Evolutionary conservation across 177 flowering plant species (phyloP).

Genomic region (Vitis hybrid): DNA sequence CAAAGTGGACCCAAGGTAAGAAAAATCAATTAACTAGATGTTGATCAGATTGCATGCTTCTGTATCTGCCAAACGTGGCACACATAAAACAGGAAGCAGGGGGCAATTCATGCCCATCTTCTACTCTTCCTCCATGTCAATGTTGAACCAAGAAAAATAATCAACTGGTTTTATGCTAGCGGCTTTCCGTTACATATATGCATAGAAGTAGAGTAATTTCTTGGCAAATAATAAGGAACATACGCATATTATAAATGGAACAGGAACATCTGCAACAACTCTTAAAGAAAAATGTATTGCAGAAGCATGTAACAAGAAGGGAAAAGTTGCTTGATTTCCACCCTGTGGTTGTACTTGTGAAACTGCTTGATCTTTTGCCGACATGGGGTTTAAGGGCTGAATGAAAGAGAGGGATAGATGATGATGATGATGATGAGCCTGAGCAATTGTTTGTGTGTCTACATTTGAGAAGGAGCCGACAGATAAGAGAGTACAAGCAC

Average conservation of each 20-base stretch:
- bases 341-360: not conserved
- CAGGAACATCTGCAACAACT: too few relatives aligned
- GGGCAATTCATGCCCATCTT: not conserved
- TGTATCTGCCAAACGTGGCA: not conserved
- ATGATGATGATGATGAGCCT: too few relatives aligned
- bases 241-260: too few relatives aligned
- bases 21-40: constrained; percentile 14
- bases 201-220: too few relatives aligned
- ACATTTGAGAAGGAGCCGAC: too few relatives aligned
- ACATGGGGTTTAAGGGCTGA: not conserved
- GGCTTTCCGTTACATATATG: not conserved
- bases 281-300: too few relatives aligned
- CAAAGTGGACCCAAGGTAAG: constrained; percentile 30
- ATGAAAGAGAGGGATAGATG: too few relatives aligned
- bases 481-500: too few relatives aligned
- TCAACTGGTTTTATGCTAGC: not conserved
- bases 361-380: not conserved
- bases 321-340: not conserved
- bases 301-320: too few relatives aligned
- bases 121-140: not conserved
- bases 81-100: not conserved
- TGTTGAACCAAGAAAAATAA: not conserved
- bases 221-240: too few relatives aligned
- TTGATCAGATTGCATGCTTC: not conserved
- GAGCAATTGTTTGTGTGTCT: too few relatives aligned